Evolutionary conservation across 257 asterid species (phyloP), one percentile per base, ranked within the genome.

Genomic region (Lycium ferocissimum): DNA sequence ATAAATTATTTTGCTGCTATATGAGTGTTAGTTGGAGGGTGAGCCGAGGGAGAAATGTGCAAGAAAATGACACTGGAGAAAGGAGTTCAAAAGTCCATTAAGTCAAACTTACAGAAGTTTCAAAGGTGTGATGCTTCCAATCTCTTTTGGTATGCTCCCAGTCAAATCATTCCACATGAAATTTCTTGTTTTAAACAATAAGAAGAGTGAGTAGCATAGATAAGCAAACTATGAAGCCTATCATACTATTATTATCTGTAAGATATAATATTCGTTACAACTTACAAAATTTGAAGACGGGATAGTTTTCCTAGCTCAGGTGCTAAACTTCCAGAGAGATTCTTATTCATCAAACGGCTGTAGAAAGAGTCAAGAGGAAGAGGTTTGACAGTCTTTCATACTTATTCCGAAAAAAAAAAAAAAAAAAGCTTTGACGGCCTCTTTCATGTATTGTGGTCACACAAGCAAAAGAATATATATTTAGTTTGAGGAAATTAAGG

Each of bases 151-250:
- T 79, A 90, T 87, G 84, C 59, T 81, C 78, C 92, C 93, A 56
- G 84, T 85, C 78, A 90, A 85, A n/a, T 86, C 79, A 85, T 90
- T 90, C 93, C 93, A 90, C 93, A 89, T 90, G 86, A 90, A 90
- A 84, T 89, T 85, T 83, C 93, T 90, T 79, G 82, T 51, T 58
- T 79, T 70, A 40, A 69, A 43, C 37, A 84, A 22, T 43, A 45
- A 15, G 54, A 83, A 47, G 80, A 65, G 53, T 83, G 26, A 90
- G 87, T 85, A 75, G 38, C 56, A 57, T 49, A 47, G 84, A n/a
- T 20, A 35, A 61, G 37, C 1, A 22, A 58, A 73, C 35, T 72
- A 81, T 76, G 82, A 51, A 62, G 66, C 45, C 40, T 33, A 79
- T 53, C 43, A 33, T 47, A 35, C 38, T 33, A 11, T 45, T 85